phyloP scores from a whole-genome alignment of 2,329 filamentous ascomycete species.

The Xylariaceae sp. region DNA sequence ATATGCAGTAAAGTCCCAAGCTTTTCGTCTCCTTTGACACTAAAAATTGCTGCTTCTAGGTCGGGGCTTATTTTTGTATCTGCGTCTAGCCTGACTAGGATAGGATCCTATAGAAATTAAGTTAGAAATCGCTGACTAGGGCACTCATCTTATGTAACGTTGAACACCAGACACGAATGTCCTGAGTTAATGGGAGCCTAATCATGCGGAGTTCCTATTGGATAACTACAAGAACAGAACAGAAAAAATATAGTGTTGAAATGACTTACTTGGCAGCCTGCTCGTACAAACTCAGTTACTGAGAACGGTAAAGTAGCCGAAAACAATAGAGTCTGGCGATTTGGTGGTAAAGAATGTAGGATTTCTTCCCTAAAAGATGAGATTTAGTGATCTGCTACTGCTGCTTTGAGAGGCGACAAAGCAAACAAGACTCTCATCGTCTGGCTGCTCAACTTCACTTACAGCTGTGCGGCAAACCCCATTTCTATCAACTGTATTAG shows the following conservation, averaged over 20 bases:
- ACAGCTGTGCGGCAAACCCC: conserved; percentile 93
- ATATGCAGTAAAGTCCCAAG: conserved; percentile 91
- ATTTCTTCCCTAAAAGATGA: conserved; percentile 19
- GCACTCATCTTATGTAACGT: background rate
- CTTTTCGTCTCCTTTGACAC: conserved; percentile 89
- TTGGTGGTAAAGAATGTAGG: conserved; percentile 64
- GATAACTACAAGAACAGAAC: background rate
- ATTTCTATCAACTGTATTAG: conserved; percentile 61
- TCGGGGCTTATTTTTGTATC: conserved; percentile 97
- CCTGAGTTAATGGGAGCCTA: background rate
- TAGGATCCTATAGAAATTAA: conserved; percentile 80
- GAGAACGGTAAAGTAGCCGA: conserved; percentile 94
- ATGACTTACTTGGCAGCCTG: conserved; percentile 57
- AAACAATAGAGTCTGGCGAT: conserved; percentile 89
- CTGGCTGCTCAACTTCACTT: conserved; percentile 57
- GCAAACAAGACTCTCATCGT: background rate
- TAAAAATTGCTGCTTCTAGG: conserved; percentile 94
- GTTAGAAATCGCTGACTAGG: background rate
- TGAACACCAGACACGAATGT: background rate
- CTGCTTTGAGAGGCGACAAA: background rate
- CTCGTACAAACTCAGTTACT: conserved; percentile 92
- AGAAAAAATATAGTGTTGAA: background rate
- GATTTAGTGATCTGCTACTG: conserved; percentile 45
- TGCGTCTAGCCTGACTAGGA: conserved; percentile 85
- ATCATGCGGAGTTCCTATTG: background rate